These are phyloP conservation scores for Anthostomella pinea DNA, from an alignment of 2,329 filamentous ascomycete species.

Conservation along the genomic window DNA sequence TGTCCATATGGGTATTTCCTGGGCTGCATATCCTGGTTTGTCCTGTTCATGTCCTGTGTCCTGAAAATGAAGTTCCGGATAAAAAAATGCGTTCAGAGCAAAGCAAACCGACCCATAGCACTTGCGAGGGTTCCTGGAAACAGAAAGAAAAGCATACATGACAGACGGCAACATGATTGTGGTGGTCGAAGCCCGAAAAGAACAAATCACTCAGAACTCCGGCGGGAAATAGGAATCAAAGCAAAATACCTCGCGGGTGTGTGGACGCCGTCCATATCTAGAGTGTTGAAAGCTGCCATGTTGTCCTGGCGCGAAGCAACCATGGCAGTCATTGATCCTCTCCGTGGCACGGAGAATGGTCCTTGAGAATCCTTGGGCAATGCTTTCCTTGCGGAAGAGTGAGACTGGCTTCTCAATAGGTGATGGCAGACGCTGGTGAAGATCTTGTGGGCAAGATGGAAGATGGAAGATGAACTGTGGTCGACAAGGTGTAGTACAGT, in stretches of 20 bases:
- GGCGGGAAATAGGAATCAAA: conserved; percentile 49
- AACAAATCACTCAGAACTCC: conserved; percentile 42
- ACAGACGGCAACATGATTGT: conserved; percentile 29
- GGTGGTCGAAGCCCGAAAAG: conserved; percentile 22
- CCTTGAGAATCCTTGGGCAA: conserved; percentile 39
- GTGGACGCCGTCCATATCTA: conserved; percentile 59
- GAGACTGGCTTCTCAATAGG: conserved; percentile 29
- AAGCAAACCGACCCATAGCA: conserved; percentile 20
- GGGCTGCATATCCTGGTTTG: conserved; percentile 16
- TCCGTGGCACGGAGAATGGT: conserved; percentile 29
- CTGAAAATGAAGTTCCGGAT: conserved; percentile 16
- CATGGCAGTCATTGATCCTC: conserved; percentile 50
- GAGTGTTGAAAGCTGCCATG: conserved; percentile 53
- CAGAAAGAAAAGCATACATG: conserved; percentile 30
- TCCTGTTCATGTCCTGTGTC: conserved; percentile 17
- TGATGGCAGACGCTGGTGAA: conserved; percentile 11
- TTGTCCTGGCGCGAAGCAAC: conserved; percentile 44
- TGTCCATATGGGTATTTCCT: conserved; percentile 1
- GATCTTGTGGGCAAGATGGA: no score
- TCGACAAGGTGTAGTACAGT: conserved; percentile 22
- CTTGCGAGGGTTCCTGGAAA: conserved; percentile 24
- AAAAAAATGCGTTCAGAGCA: conserved; percentile 2
- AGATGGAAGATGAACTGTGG: no score
- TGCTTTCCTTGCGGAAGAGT: conserved; percentile 25
- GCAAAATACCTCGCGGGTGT: conserved; percentile 59